phyloP scores from a whole-genome alignment of 768 basidiomycete genomes.

The Rhodotorula babjevae region DNA sequence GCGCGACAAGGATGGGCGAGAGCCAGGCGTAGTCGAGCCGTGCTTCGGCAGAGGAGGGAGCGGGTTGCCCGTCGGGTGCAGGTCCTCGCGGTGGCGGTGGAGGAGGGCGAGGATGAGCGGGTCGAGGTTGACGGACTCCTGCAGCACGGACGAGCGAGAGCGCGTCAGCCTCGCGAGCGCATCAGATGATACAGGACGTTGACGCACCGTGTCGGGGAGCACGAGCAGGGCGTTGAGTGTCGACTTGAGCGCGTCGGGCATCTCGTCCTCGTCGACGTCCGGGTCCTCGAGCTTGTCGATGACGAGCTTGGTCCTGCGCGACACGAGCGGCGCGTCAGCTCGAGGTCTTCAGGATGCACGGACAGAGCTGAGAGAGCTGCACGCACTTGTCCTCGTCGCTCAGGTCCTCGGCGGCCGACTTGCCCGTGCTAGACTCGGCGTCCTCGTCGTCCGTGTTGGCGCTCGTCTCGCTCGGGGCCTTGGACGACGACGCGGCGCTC shows the following conservation, averaged over 20 bases:
- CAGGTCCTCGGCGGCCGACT: slow-evolving; percentile 6
- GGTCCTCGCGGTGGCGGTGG: slow-evolving; percentile 35
- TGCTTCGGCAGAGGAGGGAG: slow-evolving; percentile 35
- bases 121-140: slow-evolving; percentile 27
- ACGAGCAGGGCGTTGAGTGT: slow-evolving; percentile 20
- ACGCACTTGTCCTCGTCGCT: slow-evolving; percentile 29
- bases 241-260: slow-evolving; percentile 36
- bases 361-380: no score
- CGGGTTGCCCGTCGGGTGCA: slow-evolving; percentile 32
- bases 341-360: rapidly evolving
- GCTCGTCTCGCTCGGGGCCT: slow-evolving; percentile 25
- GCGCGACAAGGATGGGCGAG: slow-evolving; percentile 32
- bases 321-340: not conserved
- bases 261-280: slow-evolving; percentile 36
- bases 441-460: slow-evolving; percentile 32
- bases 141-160: not conserved
- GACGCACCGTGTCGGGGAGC: not conserved
- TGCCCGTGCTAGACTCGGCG: not conserved
- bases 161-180: no score
- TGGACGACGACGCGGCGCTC: slow-evolving; percentile 16
- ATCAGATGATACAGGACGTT: no score
- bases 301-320: slow-evolving; percentile 12
- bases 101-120: slow-evolving; percentile 33
- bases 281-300: slow-evolving; percentile 23
- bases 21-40: slow-evolving; percentile 31